These are phyloP conservation scores for Bacidia gigantensis DNA, from an alignment of 495 filamentous ascomycete genomes.

Conservation along the genomic window DNA sequence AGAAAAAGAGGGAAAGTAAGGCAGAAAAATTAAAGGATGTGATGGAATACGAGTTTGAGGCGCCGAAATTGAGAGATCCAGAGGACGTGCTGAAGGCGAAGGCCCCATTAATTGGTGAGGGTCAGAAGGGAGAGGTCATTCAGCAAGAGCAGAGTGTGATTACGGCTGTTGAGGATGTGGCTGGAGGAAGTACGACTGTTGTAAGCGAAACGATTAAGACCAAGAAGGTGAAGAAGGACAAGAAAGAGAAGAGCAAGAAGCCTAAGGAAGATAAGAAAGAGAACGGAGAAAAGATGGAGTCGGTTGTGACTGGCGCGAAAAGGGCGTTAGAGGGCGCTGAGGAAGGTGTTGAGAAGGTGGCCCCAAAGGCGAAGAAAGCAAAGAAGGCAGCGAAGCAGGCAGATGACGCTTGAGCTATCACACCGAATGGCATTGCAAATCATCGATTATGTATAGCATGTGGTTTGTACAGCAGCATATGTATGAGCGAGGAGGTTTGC, in stretches of 20 bases:
- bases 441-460: no score
- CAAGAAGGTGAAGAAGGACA: constrained; percentile 16
- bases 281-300: not conserved
- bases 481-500: no score
- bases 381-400: constrained; percentile 21
- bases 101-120: no score
- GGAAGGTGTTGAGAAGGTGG: not conserved
- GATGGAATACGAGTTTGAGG: constrained; percentile 65
- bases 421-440: no score
- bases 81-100: constrained; percentile 42
- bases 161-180: constrained; percentile 16
- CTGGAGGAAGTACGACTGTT: constrained; percentile 19
- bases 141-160: constrained; percentile 21
- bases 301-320: not conserved
- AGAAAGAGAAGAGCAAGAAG: not conserved
- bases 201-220: constrained; percentile 16
- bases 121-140: no score
- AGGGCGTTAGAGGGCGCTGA: not conserved
- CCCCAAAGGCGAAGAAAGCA: constrained; percentile 23
- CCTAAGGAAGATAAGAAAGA: not conserved
- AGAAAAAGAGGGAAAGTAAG: constrained; percentile 49
- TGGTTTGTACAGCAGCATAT: no score
- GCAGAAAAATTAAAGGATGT: constrained; percentile 62
- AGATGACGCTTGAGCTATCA: no score
- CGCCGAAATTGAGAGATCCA: constrained; percentile 56